Base-by-base conservation (phyloP, 2,329 filamentous ascomycete species). In the Cryoendolithus antarcticus region DNA sequence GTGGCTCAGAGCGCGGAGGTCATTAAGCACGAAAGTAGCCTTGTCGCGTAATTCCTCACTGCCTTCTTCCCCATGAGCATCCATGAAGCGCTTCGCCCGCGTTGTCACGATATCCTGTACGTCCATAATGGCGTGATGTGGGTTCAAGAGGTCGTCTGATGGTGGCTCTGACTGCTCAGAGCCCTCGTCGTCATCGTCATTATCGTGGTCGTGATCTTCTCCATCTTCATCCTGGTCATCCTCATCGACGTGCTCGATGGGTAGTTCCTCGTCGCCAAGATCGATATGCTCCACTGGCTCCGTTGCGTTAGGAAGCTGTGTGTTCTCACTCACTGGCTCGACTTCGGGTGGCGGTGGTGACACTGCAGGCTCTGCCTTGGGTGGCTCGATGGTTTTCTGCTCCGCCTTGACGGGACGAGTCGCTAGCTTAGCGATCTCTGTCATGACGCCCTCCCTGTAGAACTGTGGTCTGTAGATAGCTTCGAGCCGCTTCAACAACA, bases 381-480 rank as follows among this genome's bases (percentile, higher is more conserved):
- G 6, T 9, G 31, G 13, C 39, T 41, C 35, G 8, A 21, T 11
- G 5, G 24, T 27, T 30, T 37, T 33, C 10, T 31, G 33, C 9
- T 49, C 34, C 6, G 40, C 37, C 32, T 53, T 51, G 15, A 59
- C 32, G 6, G 52, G 42, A 60, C 37, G 63, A 40, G 70, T 70
- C 1, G 86, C 80, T 27, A 98, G 67, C 55, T 86, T 89, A 24
- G 77, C 72, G 37, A 98, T 93, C 58, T 98, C 89, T 2, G 82
- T 72, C 50, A 96, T 88, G 32, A 98, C 91, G 29, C 91, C 91
- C 63, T 98, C 93, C 0, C 91, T 83, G 56, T 98, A 93, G 50
- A 98, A 89, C 52, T 98, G 93, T 53, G 95, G 93, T 19, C 85
- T 80, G 56, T 98, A 98, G 24, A 96, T 83, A 13, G 80, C 72